These are phyloP conservation scores for Yamadazyma dendronema DNA, from an alignment of 1,139 yeast species.

Conservation along the genomic window DNA sequence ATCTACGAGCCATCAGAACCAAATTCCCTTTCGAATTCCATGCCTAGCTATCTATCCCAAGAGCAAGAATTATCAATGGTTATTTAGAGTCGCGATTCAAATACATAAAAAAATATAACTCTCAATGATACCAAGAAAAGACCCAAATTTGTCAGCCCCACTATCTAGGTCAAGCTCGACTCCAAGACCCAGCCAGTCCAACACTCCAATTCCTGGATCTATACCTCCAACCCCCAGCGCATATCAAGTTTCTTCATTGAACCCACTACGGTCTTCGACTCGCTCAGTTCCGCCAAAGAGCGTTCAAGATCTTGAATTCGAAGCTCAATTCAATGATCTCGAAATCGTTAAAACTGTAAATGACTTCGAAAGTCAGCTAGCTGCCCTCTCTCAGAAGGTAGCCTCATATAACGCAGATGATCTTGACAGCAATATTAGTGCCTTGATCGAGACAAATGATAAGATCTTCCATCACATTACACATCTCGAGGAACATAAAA, in stretches of 20 bases:
- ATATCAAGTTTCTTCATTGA: slow-evolving; percentile 35
- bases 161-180: slow-evolving; percentile 38
- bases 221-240: slow-evolving; percentile 26
- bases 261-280: slow-evolving; percentile 31
- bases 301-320: slow-evolving; percentile 20
- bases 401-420: slow-evolving; percentile 35
- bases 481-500: slow-evolving; percentile 30
- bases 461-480: slow-evolving; percentile 25
- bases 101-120: background rate
- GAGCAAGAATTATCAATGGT: background rate
- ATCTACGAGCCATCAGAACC: slow-evolving; percentile 15
- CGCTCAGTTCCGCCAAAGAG: slow-evolving; percentile 18
- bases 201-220: slow-evolving; percentile 16
- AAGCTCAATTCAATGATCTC: slow-evolving; percentile 17
- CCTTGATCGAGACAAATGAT: slow-evolving; percentile 29
- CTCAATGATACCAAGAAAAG: slow-evolving; percentile 8
- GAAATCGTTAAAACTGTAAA: slow-evolving; percentile 17
- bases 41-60: slow-evolving; percentile 1
- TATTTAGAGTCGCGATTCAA: background rate
- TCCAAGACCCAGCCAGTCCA: slow-evolving; percentile 27
- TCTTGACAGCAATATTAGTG: slow-evolving; percentile 23
- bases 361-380: slow-evolving; percentile 26
- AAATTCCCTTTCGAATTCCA: background rate
- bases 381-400: slow-evolving; percentile 27
- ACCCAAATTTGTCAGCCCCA: slow-evolving; percentile 23